These are phyloP conservation scores for Stagonosporopsis cucurbitacearum DNA, from an alignment of 2,329 filamentous ascomycete genomes.

Conservation along the genomic window DNA sequence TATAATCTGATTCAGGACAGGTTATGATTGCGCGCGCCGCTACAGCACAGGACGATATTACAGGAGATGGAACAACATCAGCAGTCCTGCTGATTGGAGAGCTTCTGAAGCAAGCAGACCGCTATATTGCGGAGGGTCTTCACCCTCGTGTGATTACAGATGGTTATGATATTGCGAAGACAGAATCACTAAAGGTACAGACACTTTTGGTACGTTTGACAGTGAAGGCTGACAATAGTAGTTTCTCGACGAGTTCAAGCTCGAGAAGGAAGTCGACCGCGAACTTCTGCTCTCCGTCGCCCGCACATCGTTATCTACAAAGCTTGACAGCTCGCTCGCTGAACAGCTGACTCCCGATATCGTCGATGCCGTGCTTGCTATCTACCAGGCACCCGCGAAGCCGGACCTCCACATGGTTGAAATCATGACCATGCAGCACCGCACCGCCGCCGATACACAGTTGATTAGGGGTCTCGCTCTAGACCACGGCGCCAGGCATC, in stretches of 20 bases:
- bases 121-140: constrained; percentile 95
- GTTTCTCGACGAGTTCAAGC: constrained; percentile 95
- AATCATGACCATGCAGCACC: constrained; percentile 99
- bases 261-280: constrained; percentile 84
- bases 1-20: constrained; percentile 35
- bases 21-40: constrained; percentile 80
- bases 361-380: constrained; percentile 93
- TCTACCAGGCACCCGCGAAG: constrained; percentile 87
- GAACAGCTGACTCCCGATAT: constrained; percentile 92
- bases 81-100: constrained; percentile 95
- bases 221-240: constrained; percentile 46
- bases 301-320: constrained; percentile 91
- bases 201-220: not conserved
- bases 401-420: constrained; percentile 99
- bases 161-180: constrained; percentile 96
- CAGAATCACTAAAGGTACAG: constrained; percentile 80
- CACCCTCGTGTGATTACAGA: constrained; percentile 97
- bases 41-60: constrained; percentile 98
- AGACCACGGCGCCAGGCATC: constrained; percentile 94
- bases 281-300: constrained; percentile 94
- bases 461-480: constrained; percentile 91
- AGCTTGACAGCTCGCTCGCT: constrained; percentile 87
- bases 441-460: constrained; percentile 92
- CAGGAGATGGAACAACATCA: constrained; percentile 95
- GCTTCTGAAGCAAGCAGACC: constrained; percentile 94